Base-by-base conservation (phyloP, 2,329 filamentous ascomycete genomes). In the Pseudonectria foliicola region DNA sequence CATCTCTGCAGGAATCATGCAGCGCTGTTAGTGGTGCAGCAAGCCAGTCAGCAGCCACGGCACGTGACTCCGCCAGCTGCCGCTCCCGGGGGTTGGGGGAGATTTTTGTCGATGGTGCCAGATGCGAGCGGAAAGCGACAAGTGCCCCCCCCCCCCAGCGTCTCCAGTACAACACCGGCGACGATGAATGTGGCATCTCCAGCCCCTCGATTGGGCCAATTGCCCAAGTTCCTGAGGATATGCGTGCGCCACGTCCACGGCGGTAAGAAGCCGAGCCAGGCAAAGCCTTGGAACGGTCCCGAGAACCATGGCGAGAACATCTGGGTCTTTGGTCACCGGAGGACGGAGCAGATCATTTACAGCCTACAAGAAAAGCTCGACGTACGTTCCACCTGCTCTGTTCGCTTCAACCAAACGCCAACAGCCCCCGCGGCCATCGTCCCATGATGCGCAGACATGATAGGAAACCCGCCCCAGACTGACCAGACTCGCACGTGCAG, bases 261-360 rank as follows among this genome's bases (percentile, higher is more conserved):
- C 11, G 42, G 41, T 16, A 41, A 45, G 34, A 38, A 44, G 28
- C 47, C 48, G 38, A 38, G 41, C 25, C 34, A 44, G n/a, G 40
- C 42, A 25, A 48, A 44, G 21, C 51, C 45, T n/a, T 55, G 50
- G 21, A 39, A 50, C 25, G 45, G 40, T 8, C 53, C 60, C 13
- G 51, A 61, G 27, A 63, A 62, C 39, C 72, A 75, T 39, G 74
- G 73, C 50, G 71, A 77, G 61, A 65, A 69, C 50, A 73, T 79
- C 50, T 79, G 67, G 66, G 56, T 77, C 34, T 75, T 68, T 50
- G 58, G 61, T 48, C 66, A 78, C 55, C 59, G 73, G 35, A 51
- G 63, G 35, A 59, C 65, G 12, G 64, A 73, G 30, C 62, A 73
- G 53, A 63, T 73, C 31, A 61, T 77, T 36, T 77, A 75, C 55